Evolutionary conservation across 176 grass and related monocot genomes (phyloP).

Genomic region (Paspalum vaginatum): DNA sequence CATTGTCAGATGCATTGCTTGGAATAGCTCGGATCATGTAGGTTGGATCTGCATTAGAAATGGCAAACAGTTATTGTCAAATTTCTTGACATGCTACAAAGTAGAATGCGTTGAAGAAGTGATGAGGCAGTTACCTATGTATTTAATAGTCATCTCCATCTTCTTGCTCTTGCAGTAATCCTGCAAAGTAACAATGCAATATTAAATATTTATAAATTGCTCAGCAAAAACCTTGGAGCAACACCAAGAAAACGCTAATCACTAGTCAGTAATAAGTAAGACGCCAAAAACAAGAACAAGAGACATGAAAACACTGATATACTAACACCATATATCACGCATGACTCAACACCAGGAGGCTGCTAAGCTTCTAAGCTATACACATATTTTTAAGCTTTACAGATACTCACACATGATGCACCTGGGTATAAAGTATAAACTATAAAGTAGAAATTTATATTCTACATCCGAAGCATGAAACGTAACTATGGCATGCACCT

Average conservation of each 20-base stretch:
- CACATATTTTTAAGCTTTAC: slow-evolving; percentile 10
- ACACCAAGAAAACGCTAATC: not conserved
- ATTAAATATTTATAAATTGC: slow-evolving; percentile 13
- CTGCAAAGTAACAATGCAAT: slow-evolving; percentile 30
- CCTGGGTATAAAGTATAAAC: not conserved
- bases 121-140: slow-evolving; percentile 68
- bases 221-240: slow-evolving; percentile 15
- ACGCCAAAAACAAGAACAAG: slow-evolving; percentile 5
- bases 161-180: slow-evolving; percentile 73
- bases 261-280: not conserved
- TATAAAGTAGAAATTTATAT: not conserved
- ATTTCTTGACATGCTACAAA: slow-evolving; percentile 5
- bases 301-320: slow-evolving; percentile 6
- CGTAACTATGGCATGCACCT: not conserved
- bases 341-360: not conserved
- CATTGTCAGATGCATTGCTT: slow-evolving; percentile 95
- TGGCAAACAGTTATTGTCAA: not conserved
- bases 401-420: not conserved
- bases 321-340: not conserved
- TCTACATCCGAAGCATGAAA: not conserved
- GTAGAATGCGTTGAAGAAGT: slow-evolving; percentile 13
- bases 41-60: slow-evolving; percentile 84
- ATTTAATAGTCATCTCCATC: slow-evolving; percentile 96
- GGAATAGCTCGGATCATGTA: slow-evolving; percentile 99
- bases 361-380: not conserved